Evolutionary conservation across 2,329 filamentous ascomycete genomes (phyloP), one percentile per base, ranked within the genome.

Genomic region (Penicillium brevicompactum): DNA sequence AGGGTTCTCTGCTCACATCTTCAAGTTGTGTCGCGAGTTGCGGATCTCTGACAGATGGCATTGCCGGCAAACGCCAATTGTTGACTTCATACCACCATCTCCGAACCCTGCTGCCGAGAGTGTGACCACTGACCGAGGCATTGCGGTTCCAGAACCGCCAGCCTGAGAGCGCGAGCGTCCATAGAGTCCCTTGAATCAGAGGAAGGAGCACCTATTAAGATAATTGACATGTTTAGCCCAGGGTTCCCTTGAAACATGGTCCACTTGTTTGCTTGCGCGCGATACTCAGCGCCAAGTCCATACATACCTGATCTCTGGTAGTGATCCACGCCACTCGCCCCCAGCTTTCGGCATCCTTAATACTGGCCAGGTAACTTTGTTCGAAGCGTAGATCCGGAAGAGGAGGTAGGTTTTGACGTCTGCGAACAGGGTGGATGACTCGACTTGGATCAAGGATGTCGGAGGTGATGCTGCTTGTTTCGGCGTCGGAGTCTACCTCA

Each of bases 41-140:
- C n/a, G 61, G 57, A 53, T 68, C 58, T 54, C 62, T 62, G n/a
- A 57, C 55, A 40, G 65, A 64, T n/a, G 58, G 49, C 40, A 66
- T 40, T 21, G 76, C 68, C 4, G 88, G 88, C 54, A 93, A 74
- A 46, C 82, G 81, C 94, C 94, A 97, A 68, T 95, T 91, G 70
- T 97, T 97, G 16, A 96, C 90, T 21, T 84, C 85, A 79, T 91
- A 97, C 93, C 94, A 99, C 94, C 93, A 97, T 62, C 92, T 82
- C 65, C 94, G 82, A 46, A 94, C 77, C 63, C 84, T 85, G 6
- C 90, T 91, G 21, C 94, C 94, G 14, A 90, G 78, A 24, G 86
- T 87, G 64, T 85, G 86, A 8, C 94, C 94, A 59, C 86, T 87
- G 62, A 96, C 82, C 68, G 87, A 86, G 13, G 90, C 87, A 55